Conservation (phyloP, 192 early-diverging fungal genomes). For the Lobosporangium transversale region DNA sequence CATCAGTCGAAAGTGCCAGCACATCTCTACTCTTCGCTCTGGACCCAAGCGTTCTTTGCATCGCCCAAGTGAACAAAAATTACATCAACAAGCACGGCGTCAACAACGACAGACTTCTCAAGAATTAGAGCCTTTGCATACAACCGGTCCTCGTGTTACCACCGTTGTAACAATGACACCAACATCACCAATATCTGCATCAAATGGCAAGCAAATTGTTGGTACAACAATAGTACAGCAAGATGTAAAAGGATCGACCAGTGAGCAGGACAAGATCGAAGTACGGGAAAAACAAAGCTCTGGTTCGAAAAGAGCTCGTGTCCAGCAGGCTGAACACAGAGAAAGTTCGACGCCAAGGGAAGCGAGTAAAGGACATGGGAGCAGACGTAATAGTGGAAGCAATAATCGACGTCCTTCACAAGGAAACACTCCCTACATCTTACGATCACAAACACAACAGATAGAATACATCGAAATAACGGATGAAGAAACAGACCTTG, state of each 20-base stretch:
- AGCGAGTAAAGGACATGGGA: not conserved
- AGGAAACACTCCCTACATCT: not conserved
- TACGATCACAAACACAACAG: not conserved
- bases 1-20: not conserved
- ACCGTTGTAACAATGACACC: conserved; percentile 20
- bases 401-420: not conserved
- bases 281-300: conserved; percentile 15
- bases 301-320: conserved; percentile 17
- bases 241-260: conserved; percentile 3
- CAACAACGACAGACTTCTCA: not conserved
- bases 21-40: not conserved
- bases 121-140: not conserved
- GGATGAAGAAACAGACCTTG: not conserved
- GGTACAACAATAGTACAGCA: not conserved
- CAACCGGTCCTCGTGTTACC: conserved; percentile 32
- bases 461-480: not conserved
- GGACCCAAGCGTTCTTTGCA: conserved; percentile 2
- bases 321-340: conserved; percentile 10
- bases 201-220: not conserved
- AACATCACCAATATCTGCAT: conserved; percentile 8
- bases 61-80: conserved; percentile 3
- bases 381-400: not conserved
- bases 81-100: not conserved
- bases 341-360: not conserved
- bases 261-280: conserved; percentile 16